Base-by-base conservation (phyloP, 768 basidiomycete species). In the Lactifluus volemus region DNA sequence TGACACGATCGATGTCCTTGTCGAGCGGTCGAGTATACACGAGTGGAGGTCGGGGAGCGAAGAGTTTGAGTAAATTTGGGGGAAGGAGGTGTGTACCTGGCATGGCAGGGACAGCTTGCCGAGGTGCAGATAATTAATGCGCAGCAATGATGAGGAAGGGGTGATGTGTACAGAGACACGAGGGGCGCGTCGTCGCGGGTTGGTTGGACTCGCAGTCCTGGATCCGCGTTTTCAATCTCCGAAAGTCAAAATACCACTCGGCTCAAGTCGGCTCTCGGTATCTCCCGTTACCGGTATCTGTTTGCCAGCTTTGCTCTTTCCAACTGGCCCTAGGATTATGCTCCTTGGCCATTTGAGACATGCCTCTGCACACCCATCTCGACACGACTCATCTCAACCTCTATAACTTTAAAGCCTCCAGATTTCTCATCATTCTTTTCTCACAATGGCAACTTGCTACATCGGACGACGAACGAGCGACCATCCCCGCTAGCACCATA, bases 41-140 rank as follows among this genome's bases (percentile, higher is more conserved):
- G 4, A 98, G 81, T 3, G 88, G 89, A 1, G 96, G 92, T 7
- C 97, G 85, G 4, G 97, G 94, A 0, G 92, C 88, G 72, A 98
- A 99, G 66, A 98, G 87, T 72, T 96, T 94, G 73, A 98, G 85
- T 55, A 99, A 83, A 74, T 98, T 97, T 3, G 93, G 93, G 4
- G 96, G 96, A 25, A 99, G 82, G 25, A 95, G 79, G 75, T 95
- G 91, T 4, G 92, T 93, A 51, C 88, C 89, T 10, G 78, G 79
- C 78, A 79, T 79, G 62, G 42, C 65, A 65, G 51, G 19, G 44
- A 5, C 11, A n/a, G 52, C 14, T 52, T 50, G 55, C 52, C 32
- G 47, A 30, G 60, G 52, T 36, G 63, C 19, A n/a, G 45, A 32
- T 36, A 30, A 58, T 64, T 64, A 58, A 44, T 34, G 55, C 25